A percentile compares a stretch with the other conserved stretches of the same genome.
phyloP scores from a whole-genome alignment of 805 yeast genomes.

The Lipomyces anomalus region DNA sequence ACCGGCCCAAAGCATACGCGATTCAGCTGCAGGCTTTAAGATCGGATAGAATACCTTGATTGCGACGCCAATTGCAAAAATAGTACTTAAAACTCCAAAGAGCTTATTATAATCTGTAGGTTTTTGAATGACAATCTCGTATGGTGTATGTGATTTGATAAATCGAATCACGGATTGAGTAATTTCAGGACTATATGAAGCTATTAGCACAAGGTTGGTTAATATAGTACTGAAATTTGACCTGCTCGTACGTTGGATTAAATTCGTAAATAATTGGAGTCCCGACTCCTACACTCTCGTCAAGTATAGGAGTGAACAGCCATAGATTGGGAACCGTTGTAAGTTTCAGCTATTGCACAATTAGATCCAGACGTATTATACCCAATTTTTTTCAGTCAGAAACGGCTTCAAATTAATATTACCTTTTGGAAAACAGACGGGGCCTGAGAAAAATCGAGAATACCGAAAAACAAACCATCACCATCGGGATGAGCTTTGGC shows the following conservation, averaged over 20 bases:
- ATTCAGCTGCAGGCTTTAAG: constrained; percentile 15
- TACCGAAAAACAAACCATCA: constrained; percentile 60
- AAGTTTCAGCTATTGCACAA: constrained; percentile 37
- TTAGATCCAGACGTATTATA: no score
- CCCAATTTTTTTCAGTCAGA: no score
- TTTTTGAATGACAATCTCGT: constrained; percentile 27
- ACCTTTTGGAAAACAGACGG: constrained; percentile 48
- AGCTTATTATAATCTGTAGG: constrained; percentile 32
- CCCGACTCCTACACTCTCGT: constrained; percentile 32
- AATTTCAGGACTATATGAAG: constrained; percentile 9
- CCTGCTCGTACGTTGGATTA: constrained; percentile 26
- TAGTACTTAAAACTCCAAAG: constrained; percentile 13
- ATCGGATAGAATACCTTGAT: constrained; percentile 14
- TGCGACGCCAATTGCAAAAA: background rate
- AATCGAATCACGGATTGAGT: constrained; percentile 13
- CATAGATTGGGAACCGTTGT: constrained; percentile 74
- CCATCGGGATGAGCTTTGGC: constrained; percentile 49
- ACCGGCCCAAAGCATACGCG: constrained; percentile 55
- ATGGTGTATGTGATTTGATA: constrained; percentile 8
- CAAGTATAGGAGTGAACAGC: constrained; percentile 50
- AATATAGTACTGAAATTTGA: background rate
- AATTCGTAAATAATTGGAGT: constrained; percentile 24
- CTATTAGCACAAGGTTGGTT: background rate
- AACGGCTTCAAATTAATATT: constrained; percentile 30
- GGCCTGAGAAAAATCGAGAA: constrained; percentile 63